Conservation (phyloP, 495 filamentous ascomycete genomes). For the Lepidopterella palustris region DNA sequence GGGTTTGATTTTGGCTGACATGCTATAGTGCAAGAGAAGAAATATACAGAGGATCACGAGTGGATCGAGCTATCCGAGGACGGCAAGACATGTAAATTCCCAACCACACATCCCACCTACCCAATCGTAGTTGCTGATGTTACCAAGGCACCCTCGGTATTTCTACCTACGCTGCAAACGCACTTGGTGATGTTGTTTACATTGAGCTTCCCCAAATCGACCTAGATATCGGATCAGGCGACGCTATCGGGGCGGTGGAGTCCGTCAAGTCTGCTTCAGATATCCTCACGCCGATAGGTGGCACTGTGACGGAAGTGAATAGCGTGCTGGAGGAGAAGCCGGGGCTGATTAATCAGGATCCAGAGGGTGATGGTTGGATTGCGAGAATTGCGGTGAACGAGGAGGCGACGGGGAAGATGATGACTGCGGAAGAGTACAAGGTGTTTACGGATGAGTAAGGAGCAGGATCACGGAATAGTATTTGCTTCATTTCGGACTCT, state of each 20-base stretch:
- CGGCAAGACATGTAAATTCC: constrained; percentile 52
- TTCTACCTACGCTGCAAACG: constrained; percentile 79
- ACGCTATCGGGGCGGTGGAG: constrained; percentile 88
- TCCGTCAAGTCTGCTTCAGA: constrained; percentile 96
- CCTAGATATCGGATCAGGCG: constrained; percentile 58
- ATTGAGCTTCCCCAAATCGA: constrained; percentile 77
- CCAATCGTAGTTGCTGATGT: background rate
- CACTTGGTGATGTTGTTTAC: constrained; percentile 92
- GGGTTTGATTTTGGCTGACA: background rate
- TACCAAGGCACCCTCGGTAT: constrained; percentile 72
- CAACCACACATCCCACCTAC: background rate
- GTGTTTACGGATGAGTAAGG: constrained; percentile 52
- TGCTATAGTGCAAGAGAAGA: constrained; percentile 50
- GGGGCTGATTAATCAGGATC: constrained; percentile 73
- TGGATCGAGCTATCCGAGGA: constrained; percentile 85
- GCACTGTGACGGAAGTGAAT: constrained; percentile 69
- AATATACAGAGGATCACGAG: constrained; percentile 96
- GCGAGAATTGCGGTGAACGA: constrained; percentile 69
- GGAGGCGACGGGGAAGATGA: constrained; percentile 62
- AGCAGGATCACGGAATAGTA: background rate
- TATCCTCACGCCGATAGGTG: constrained; percentile 80
- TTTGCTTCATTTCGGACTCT: background rate
- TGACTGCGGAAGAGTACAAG: constrained; percentile 68
- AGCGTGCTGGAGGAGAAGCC: constrained; percentile 71
- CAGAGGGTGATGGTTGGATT: constrained; percentile 87